These are phyloP conservation scores for Penicillium griseofulvum DNA, from an alignment of 2,329 filamentous ascomycete genomes.

Conservation along the genomic window DNA sequence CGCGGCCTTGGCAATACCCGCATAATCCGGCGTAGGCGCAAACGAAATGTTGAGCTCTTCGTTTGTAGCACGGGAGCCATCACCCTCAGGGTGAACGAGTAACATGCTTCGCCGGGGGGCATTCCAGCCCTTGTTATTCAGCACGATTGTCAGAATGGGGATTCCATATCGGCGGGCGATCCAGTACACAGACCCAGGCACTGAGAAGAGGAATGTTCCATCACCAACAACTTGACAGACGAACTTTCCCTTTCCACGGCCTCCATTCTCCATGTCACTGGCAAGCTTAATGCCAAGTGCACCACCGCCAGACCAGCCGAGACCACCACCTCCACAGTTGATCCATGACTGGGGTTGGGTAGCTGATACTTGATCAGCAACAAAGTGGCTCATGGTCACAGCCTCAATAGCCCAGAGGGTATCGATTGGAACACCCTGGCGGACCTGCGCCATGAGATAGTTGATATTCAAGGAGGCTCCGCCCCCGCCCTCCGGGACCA, in stretches of 20 bases:
- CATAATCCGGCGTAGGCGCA: conserved; percentile 63
- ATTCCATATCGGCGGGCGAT: conserved; percentile 65
- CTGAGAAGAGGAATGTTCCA: conserved; percentile 64
- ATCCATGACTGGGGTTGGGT: conserved; percentile 71
- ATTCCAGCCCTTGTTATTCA: conserved; percentile 72
- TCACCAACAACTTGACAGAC: conserved; percentile 66
- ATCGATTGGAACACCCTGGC: conserved; percentile 57
- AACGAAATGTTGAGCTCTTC: conserved; percentile 67
- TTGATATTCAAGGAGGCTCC: conserved; percentile 63
- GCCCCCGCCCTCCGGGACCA: conserved; percentile 52
- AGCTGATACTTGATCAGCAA: conserved; percentile 69
- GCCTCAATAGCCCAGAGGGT: conserved; percentile 77
- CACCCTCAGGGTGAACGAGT: conserved; percentile 64
- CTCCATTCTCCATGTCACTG: conserved; percentile 52
- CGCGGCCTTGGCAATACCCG: conserved; percentile 66
- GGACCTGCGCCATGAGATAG: conserved; percentile 57
- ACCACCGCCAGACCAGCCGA: conserved; percentile 76
- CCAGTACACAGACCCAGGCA: conserved; percentile 67
- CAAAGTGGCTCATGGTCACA: conserved; percentile 67
- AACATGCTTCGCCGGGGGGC: conserved; percentile 61
- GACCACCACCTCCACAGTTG: conserved; percentile 76
- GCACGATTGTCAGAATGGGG: conserved; percentile 63
- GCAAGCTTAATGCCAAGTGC: conserved; percentile 76
- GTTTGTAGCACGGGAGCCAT: conserved; percentile 60
- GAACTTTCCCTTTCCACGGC: conserved; percentile 54